phyloP scores from a whole-genome alignment of 495 filamentous ascomycete species.

The Emericellopsis terricola region DNA sequence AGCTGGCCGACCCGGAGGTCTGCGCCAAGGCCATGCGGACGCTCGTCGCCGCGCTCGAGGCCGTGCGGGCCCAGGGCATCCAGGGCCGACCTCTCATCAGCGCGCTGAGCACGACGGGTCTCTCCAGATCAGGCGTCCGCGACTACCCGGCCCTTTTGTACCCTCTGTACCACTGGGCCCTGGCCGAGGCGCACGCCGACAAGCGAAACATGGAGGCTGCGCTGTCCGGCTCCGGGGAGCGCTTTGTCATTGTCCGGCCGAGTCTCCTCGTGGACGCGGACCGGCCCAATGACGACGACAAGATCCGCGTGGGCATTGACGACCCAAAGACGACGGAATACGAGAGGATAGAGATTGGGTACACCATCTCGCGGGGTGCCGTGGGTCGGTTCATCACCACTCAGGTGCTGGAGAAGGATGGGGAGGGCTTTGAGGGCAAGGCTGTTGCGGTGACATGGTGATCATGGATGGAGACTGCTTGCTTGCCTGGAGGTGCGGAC shows the following conservation, averaged over 20 bases:
- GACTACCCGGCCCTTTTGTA: constrained; percentile 26
- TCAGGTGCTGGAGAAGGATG: constrained; percentile 5
- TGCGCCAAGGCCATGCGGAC: constrained; percentile 25
- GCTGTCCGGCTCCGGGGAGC: constrained; percentile 3
- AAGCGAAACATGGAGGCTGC: constrained; percentile 18
- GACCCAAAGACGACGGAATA: constrained; percentile 7
- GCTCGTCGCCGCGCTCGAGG: constrained; percentile 19
- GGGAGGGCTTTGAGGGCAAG: constrained; percentile 8
- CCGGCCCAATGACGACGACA: constrained; percentile 10
- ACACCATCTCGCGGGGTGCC: constrained; percentile 22
- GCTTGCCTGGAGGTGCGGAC: no score
- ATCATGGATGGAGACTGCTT: neutral
- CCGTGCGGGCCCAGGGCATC: constrained; percentile 2
- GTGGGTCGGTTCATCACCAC: constrained; percentile 21
- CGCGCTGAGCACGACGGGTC: constrained; percentile 27
- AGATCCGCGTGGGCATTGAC: constrained; percentile 24
- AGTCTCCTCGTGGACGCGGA: constrained; percentile 7
- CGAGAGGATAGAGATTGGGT: constrained; percentile 18
- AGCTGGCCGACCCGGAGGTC: constrained; percentile 28
- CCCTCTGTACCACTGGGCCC: constrained; percentile 26
- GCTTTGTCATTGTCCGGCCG: constrained; percentile 3
- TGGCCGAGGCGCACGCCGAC: constrained; percentile 29
- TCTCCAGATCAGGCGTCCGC: constrained; percentile 16
- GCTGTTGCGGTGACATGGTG: constrained; percentile 7
- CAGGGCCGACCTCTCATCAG: constrained; percentile 12